These are phyloP conservation scores for Turnera subulata DNA, from an alignment of 345 rosid species.

Conservation along the genomic window DNA sequence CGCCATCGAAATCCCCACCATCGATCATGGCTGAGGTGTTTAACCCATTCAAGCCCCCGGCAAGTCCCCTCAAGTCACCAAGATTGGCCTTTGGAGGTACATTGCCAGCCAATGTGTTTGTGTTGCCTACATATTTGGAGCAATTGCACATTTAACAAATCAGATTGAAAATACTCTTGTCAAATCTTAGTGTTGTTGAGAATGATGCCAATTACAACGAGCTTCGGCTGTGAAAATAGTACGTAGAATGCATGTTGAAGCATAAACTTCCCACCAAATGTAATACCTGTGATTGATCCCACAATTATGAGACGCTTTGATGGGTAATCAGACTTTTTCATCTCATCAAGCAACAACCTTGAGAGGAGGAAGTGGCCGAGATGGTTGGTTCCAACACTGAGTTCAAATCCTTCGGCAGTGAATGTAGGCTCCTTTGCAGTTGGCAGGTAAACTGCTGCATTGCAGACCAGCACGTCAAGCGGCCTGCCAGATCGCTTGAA, in stretches of 20 bases:
- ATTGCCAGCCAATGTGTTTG: constrained; percentile 94
- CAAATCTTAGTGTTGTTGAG: not conserved
- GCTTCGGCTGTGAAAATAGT: too few relatives aligned
- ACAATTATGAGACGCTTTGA: constrained; percentile 86
- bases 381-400: constrained; percentile 97
- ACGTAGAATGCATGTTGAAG: too few relatives aligned
- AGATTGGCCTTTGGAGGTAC: constrained; percentile 98
- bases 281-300: constrained; percentile 88
- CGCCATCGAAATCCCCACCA: constrained; percentile 91
- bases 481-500: constrained; percentile 61
- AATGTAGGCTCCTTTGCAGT: constrained; percentile 87
- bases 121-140: constrained; percentile 52
- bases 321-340: constrained; percentile 79
- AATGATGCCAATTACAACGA: too few relatives aligned
- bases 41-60: constrained; percentile 68
- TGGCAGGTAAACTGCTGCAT: constrained; percentile 91
- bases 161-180: too few relatives aligned
- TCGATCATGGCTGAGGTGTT: constrained; percentile 88
- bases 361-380: constrained; percentile 91
- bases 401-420: constrained; percentile 94
- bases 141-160: constrained; percentile 7
- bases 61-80: constrained; percentile 87
- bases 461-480: constrained; percentile 85
- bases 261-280: not conserved
- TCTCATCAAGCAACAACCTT: constrained; percentile 69